Base-by-base conservation (phyloP, 2,329 filamentous ascomycete species). In the Teratosphaeria zuluensis region DNA sequence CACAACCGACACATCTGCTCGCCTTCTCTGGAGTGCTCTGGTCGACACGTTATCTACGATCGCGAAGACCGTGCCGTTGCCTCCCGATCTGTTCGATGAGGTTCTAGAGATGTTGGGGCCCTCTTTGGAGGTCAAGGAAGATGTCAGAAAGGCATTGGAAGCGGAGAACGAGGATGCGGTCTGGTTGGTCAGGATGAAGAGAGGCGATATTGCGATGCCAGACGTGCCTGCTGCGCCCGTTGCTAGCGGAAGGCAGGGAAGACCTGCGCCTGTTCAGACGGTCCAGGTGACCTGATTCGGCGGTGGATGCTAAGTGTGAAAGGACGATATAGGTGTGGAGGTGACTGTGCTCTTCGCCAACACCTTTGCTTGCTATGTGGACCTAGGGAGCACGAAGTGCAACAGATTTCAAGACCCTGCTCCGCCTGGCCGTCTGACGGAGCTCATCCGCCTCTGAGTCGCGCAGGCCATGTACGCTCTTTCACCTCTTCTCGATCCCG, bases 91-190 rank as follows among this genome's bases (percentile, higher is more conserved):
- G 63, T 89, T 91, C 70, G 89, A 92, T 63, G 81, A 90, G 56
- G 80, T 89, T 12, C 69, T 92, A 51, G 80, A 81, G 6, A 72
- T 92, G 56, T 71, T 94, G 55, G 70, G 71, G 52, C 71, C 72
- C 2, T 65, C 74, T 11, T 42, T 76, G 4, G 62, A 65, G 11
- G 65, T 66, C 30, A 35, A 54, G 6, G 57, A 66, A 1, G 76
- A 81, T 54, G 79, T 86, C 11, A 80, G 77, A 54, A 73, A 75
- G 35, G 84, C 82, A 11, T 72, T 94, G 53, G 84, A 88, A 63
- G 73, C 70, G 2, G 75, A 87, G 56, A 91, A 92, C 70, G 76
- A 80, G 0, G 89, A 94, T 75, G 86, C 87, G 1, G 86, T 94
- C 3, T 95, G 90, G 90, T 73, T 92, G 63, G 76, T 77, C 48